Evolutionary conservation across 2,329 filamentous ascomycete genomes (phyloP).

Genomic region (Clarireedia monteithiana): DNA sequence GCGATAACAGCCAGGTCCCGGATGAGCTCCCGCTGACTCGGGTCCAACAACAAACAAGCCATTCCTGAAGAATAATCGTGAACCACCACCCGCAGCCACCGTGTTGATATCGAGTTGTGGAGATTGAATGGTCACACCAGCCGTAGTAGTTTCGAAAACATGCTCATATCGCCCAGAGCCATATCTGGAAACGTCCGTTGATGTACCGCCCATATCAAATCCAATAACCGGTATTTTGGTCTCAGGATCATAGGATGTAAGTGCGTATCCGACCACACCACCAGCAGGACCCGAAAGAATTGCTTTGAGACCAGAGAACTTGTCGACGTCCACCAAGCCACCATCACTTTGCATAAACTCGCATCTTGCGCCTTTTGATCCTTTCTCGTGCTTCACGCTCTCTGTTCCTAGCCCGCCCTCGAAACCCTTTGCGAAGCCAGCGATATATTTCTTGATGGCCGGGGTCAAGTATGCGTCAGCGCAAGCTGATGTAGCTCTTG

Average conservation of each 20-base stretch:
- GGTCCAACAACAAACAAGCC: slow-evolving; percentile 66
- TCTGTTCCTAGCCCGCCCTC: slow-evolving; percentile 70
- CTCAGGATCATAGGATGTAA: slow-evolving; percentile 79
- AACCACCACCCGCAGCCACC: slow-evolving; percentile 35
- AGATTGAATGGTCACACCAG: slow-evolving; percentile 69
- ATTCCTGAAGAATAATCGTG: slow-evolving; percentile 56
- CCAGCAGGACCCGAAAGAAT: slow-evolving; percentile 89
- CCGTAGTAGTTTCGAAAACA: slow-evolving; percentile 70
- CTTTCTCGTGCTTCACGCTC: slow-evolving; percentile 60
- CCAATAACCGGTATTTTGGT: slow-evolving; percentile 84
- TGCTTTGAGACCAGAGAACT: slow-evolving; percentile 76
- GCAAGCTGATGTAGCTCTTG: slow-evolving; percentile 60
- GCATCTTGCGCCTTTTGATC: slow-evolving; percentile 66
- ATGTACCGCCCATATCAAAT: slow-evolving; percentile 94
- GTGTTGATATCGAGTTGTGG: slow-evolving; percentile 79
- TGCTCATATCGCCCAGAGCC: slow-evolving; percentile 64
- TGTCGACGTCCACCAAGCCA: slow-evolving; percentile 63
- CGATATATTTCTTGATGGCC: slow-evolving; percentile 62
- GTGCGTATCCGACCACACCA: slow-evolving; percentile 85
- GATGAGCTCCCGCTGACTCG: slow-evolving; percentile 59
- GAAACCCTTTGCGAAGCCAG: slow-evolving; percentile 73
- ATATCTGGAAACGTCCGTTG: slow-evolving; percentile 84
- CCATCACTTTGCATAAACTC: slow-evolving; percentile 82
- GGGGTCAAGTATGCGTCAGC: slow-evolving; percentile 72
- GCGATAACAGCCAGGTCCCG: slow-evolving; percentile 82